Conservation (phyloP, 2,329 filamentous ascomycete genomes). For the Beauveria australis region DNA sequence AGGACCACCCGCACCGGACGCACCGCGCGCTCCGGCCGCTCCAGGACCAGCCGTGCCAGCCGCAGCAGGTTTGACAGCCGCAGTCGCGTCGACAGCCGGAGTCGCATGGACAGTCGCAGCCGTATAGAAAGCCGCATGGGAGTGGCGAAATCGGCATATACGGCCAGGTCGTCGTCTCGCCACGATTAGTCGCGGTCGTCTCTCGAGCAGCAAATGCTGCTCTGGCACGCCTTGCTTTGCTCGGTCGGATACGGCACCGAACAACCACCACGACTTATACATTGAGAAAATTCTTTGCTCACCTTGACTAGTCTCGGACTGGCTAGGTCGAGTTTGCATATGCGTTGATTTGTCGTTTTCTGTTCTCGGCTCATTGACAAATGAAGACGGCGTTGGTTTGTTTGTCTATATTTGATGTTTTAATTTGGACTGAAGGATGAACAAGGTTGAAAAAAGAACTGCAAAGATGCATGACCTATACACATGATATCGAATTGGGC, state of each 20-base stretch:
- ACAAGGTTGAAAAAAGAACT: neutral
- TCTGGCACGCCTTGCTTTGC: too few relatives aligned
- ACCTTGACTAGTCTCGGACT: neutral
- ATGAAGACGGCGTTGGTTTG: neutral
- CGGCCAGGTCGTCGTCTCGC: slow-evolving; percentile 16
- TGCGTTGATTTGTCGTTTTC: neutral
- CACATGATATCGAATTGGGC: neutral
- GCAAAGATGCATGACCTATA: neutral
- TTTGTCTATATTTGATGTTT: neutral
- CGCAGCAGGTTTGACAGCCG: slow-evolving; percentile 1
- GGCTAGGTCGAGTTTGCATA: neutral
- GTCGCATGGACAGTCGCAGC: neutral
- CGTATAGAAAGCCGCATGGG: neutral
- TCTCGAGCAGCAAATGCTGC: neutral
- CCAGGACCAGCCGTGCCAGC: slow-evolving; percentile 21
- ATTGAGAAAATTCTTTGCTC: neutral
- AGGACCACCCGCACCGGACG: slow-evolving; percentile 27
- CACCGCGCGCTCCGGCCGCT: neutral
- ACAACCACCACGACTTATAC: neutral
- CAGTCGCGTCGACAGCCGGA: slow-evolving; percentile 6
- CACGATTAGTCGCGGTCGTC: neutral
- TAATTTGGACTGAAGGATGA: neutral
- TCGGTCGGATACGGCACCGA: neutral
- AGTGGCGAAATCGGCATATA: slow-evolving; percentile 23
- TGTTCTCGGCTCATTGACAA: neutral